A percentile compares a stretch with the other conserved stretches of the same genome.
phyloP scores from a whole-genome alignment of 2,329 filamentous ascomycete genomes.

The Dactylellina drechsleri region DNA sequence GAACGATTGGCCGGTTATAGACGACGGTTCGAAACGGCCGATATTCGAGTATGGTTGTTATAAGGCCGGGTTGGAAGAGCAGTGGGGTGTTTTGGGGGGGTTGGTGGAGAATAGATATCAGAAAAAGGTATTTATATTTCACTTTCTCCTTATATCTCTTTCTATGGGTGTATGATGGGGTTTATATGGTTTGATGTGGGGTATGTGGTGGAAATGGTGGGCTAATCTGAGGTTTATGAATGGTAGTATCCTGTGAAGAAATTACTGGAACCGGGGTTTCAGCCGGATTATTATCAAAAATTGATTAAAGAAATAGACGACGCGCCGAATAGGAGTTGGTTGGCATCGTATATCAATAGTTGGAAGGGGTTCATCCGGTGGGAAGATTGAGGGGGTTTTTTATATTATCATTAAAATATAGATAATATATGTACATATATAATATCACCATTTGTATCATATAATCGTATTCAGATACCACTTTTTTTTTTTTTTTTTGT shows the following conservation, averaged over 20 bases:
- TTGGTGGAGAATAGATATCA: conserved; percentile 71
- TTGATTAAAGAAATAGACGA: conserved; percentile 72
- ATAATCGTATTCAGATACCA: conserved; percentile 7
- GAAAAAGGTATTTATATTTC: conserved; percentile 64
- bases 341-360: conserved; percentile 67
- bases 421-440: conserved; percentile 19
- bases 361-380: conserved; percentile 70
- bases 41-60: conserved; percentile 9
- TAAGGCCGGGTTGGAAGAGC: conserved; percentile 67
- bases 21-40: conserved; percentile 23
- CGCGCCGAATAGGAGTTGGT: conserved; percentile 69
- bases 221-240: not conserved
- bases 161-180: not conserved
- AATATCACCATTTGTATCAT: not conserved
- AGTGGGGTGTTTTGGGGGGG: conserved; percentile 71
- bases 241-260: conserved; percentile 64
- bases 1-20: conserved; percentile 22
- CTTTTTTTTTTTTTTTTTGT: too few species aligned
- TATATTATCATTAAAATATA: not conserved
- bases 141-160: not conserved
- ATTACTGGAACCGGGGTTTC: conserved; percentile 70
- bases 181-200: not conserved
- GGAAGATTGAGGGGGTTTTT: conserved; percentile 22
- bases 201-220: too few species aligned
- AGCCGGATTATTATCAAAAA: conserved; percentile 73